Percentiles rank a stretch among this genome's conserved stretches.
phyloP scores from a whole-genome alignment of 768 basidiomycete species.

The Mycena polygramma region DNA sequence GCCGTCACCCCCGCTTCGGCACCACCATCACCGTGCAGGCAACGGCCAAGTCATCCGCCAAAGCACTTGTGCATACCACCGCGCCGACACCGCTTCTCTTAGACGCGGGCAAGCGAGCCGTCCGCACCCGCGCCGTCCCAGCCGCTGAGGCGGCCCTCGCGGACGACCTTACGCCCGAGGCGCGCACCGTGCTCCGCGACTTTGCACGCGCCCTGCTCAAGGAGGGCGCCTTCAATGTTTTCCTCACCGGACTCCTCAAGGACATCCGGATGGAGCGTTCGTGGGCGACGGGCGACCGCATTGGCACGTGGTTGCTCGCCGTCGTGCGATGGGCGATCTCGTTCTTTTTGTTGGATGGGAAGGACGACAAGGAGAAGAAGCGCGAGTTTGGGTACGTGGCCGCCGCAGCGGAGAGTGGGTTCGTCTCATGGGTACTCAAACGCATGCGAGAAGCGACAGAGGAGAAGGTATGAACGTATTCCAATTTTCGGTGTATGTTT shows the following conservation, averaged over 20 bases:
- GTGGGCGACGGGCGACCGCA: conserved; percentile 90
- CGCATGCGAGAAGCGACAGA: conserved; percentile 92
- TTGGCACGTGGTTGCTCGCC: conserved; percentile 77
- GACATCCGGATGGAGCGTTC: conserved; percentile 95
- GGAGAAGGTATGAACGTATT: conserved; percentile 75
- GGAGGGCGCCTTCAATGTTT: conserved; percentile 71
- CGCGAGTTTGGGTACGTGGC: conserved; percentile 84
- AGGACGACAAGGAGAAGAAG: conserved; percentile 48
- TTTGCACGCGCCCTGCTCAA: conserved; percentile 83
- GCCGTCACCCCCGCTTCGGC: conserved; percentile 96
- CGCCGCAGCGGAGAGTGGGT: conserved; percentile 87
- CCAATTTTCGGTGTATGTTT: conserved; percentile 16
- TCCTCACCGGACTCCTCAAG: conserved; percentile 86
- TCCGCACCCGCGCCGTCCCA: conserved; percentile 81
- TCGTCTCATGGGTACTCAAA: conserved; percentile 91
- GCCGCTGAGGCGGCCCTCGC: conserved; percentile 77
- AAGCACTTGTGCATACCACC: conserved; percentile 39
- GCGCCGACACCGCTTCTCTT: conserved; percentile 75
- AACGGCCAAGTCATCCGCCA: conserved; percentile 60
- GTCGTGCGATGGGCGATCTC: conserved; percentile 93
- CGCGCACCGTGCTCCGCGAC: conserved; percentile 72
- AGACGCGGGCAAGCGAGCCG: conserved; percentile 87
- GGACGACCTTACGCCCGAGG: conserved; percentile 77
- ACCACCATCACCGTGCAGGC: conserved; percentile 90
- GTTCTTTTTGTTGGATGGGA: conserved; percentile 78